Evolutionary conservation across 768 basidiomycete genomes (phyloP).

Genomic region (Mrakia hoshinonis): DNA sequence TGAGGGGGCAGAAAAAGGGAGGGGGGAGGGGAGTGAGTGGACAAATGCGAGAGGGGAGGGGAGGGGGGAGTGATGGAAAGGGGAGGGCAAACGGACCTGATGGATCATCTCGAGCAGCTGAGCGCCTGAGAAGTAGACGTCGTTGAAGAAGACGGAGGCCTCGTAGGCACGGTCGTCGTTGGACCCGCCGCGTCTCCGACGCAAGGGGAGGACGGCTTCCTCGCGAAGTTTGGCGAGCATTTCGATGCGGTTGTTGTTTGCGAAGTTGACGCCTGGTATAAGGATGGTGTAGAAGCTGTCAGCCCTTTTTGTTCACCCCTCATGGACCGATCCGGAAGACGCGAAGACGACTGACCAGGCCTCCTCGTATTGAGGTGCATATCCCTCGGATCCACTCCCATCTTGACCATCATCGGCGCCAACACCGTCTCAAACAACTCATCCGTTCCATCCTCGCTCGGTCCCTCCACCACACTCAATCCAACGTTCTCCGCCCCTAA

Average conservation of each 20-base stretch:
- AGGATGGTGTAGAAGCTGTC: too few relatives aligned
- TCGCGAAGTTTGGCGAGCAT: constrained; percentile 35
- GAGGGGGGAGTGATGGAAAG: background rate
- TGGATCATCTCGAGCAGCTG: constrained; percentile 40
- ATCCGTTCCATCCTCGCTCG: constrained; percentile 18
- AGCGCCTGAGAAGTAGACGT: constrained; percentile 38
- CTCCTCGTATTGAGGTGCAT: constrained; percentile 15
- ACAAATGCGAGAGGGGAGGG: background rate
- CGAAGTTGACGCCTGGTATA: too few relatives aligned
- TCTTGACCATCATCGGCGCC: constrained; percentile 8
- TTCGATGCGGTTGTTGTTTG: too few relatives aligned
- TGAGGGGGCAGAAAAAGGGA: constrained; percentile 24
- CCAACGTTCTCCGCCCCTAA: constrained; percentile 18
- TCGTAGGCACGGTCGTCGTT: background rate
- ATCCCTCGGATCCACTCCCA: constrained; percentile 19
- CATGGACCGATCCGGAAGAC: background rate
- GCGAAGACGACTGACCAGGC: background rate
- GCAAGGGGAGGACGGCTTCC: constrained; percentile 36
- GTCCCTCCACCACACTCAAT: constrained; percentile 25
- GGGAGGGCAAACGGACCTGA: background rate
- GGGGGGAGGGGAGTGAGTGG: background rate
- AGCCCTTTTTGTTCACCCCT: too few relatives aligned
- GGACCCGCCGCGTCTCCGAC: constrained; percentile 30
- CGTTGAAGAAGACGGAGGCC: constrained; percentile 39
- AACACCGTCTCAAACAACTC: constrained; percentile 20